Evolutionary conservation across 768 basidiomycete species (phyloP).

Genomic region (Collybia sordida): DNA sequence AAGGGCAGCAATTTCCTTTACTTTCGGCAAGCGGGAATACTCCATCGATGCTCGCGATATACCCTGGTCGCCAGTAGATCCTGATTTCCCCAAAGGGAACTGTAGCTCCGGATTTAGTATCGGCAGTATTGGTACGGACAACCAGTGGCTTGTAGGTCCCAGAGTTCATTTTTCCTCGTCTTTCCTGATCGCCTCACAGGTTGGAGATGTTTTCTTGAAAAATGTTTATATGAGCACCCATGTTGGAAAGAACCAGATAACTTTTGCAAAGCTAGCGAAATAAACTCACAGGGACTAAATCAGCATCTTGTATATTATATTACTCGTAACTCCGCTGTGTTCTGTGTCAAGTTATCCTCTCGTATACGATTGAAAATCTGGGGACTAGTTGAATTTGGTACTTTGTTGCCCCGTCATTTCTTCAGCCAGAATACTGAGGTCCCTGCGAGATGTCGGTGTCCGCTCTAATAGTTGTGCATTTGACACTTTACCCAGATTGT

Average conservation of each 20-base stretch:
- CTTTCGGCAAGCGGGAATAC: slow-evolving; percentile 58
- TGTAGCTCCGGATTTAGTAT: slow-evolving; percentile 64
- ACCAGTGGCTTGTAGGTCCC: slow-evolving; percentile 60
- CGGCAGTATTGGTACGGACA: slow-evolving; percentile 47
- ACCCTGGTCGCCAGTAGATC: slow-evolving; percentile 49
- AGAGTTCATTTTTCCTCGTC: slow-evolving; percentile 5
- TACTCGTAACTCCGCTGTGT: too few relatives aligned
- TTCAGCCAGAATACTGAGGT: too few relatives aligned
- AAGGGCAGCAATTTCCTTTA: slow-evolving; percentile 49
- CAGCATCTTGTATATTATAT: too few relatives aligned
- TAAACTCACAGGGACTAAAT: background rate
- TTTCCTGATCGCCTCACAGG: slow-evolving; percentile 14
- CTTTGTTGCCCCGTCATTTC: too few relatives aligned
- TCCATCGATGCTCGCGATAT: slow-evolving; percentile 60
- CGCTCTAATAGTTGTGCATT: too few relatives aligned
- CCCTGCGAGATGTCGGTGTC: too few relatives aligned
- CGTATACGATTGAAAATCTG: too few relatives aligned
- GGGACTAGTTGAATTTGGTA: too few relatives aligned
- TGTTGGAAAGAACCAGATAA: slow-evolving; percentile 30
- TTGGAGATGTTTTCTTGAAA: slow-evolving; percentile 43
- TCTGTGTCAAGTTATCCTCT: too few relatives aligned
- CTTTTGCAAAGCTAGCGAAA: slow-evolving; percentile 26
- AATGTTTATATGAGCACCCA: slow-evolving; percentile 40
- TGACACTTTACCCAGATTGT: too few relatives aligned
- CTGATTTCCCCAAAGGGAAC: slow-evolving; percentile 44